Evolutionary conservation across 164 flowering plant species (phyloP).

Genomic region (Malania oleifera): DNA sequence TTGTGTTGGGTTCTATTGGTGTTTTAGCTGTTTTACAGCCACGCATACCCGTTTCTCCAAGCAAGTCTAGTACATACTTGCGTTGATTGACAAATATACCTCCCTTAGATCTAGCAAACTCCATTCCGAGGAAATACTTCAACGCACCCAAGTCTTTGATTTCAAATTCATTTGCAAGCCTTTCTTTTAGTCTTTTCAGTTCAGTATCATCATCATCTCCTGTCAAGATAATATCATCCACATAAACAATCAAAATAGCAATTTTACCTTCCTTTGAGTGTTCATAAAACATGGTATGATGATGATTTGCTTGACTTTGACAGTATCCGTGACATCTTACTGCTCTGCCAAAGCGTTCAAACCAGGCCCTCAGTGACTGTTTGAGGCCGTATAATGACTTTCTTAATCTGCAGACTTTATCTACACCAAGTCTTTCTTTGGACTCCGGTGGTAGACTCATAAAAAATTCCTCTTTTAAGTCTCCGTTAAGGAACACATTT

Average conservation of each 20-base stretch:
- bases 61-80: no score
- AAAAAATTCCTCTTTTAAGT: background rate
- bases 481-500: background rate
- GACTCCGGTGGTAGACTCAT: background rate
- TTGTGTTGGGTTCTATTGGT: background rate
- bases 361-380: background rate
- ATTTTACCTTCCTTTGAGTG: background rate
- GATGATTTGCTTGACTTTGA: background rate
- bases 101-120: constrained; percentile 1
- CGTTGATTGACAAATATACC: background rate
- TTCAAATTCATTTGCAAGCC: background rate
- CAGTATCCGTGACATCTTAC: background rate
- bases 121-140: constrained; percentile 1
- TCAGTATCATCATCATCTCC: background rate
- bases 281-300: constrained; percentile 1
- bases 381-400: background rate
- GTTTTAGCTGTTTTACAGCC: background rate
- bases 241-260: constrained; percentile 1
- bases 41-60: no score
- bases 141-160: background rate
- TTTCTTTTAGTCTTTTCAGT: background rate
- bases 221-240: constrained; percentile 1
- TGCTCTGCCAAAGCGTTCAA: background rate
- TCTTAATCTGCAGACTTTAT: background rate
- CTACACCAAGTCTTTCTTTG: background rate